Evolutionary conservation across 768 basidiomycete species (phyloP), one percentile per base, ranked within the genome.

Genomic region (Termitomyces sp.): DNA sequence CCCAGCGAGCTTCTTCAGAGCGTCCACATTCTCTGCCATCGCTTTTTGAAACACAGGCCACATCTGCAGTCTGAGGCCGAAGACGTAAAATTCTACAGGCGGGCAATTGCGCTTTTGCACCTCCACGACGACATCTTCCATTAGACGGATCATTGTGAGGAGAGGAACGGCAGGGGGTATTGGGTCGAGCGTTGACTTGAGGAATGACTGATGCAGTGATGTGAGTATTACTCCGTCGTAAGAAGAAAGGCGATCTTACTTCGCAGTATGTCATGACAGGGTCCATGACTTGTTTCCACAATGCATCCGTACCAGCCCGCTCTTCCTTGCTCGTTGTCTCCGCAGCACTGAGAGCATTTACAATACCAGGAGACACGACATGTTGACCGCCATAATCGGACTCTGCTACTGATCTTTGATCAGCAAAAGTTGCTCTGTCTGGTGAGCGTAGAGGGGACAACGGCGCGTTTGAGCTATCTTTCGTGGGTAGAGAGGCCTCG

Each of bases 211-310:
- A 12, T 14, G 43, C 35, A 7, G 28, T 19, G 2, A 47, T 19
- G 50, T 56, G 56, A 58, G 40, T 56, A 14, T 48, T 23, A 41
- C 53, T 28, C 6, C 15, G 50, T 43, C 33, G 44, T 50, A 59
- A 19, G 31, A 14, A 47, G n/a, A 50, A 46, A 44, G 43, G 57
- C 15, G 31, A 69, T 2, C 75, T 38, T 66, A 84, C 93, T 73
- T 90, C 83, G 61, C 83, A 84, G 67, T 96, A 97, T 54, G 91
- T 89, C 57, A 96, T 72, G 5, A 90, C 89, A 1, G 97, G 93
- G 61, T 96, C 95, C 71, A 97, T 84, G 41, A 97, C 82, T 66
- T 91, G 89, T 69, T 94, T 96, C 94, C 95, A 99, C 11, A 91
- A 75, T 1, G 74, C 73, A 63, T 85, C 82, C 31, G 87, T 70